A percentile compares a stretch with the other conserved stretches of the same genome.
Evolutionary conservation across 805 yeast species (phyloP).

Genomic region (Zygotorulaspora sp.): DNA sequence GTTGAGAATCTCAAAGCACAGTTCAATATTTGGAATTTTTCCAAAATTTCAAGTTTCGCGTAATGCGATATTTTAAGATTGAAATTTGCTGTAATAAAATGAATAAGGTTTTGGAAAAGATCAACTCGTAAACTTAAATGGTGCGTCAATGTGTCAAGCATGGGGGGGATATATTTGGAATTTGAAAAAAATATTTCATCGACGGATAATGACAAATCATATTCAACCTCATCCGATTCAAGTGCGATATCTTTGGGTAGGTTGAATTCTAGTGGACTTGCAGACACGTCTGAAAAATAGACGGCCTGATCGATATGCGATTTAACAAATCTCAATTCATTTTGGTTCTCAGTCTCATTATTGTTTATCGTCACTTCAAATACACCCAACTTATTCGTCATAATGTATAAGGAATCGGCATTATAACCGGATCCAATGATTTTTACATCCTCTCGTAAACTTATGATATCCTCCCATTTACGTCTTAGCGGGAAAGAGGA

Average conservation of each 20-base stretch:
- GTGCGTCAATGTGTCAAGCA: constrained; percentile 46
- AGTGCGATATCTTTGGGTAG: constrained; percentile 44
- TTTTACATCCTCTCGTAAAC: constrained; percentile 48
- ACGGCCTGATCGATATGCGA: constrained; percentile 83
- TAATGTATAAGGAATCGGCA: constrained; percentile 41
- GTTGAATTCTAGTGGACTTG: constrained; percentile 48
- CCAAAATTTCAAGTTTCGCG: constrained; percentile 39
- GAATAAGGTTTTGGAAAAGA: constrained; percentile 43
- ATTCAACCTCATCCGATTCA: constrained; percentile 43
- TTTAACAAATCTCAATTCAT: constrained; percentile 43
- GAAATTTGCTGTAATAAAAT: constrained; percentile 46
- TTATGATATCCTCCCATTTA: constrained; percentile 79
- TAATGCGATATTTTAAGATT: constrained; percentile 33
- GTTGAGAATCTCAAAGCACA: constrained; percentile 47
- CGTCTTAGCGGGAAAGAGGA: constrained; percentile 35
- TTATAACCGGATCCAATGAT: constrained; percentile 61
- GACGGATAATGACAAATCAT: constrained; percentile 48
- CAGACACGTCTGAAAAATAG: constrained; percentile 46
- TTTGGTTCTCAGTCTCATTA: constrained; percentile 21
- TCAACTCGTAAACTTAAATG: constrained; percentile 49
- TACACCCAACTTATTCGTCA: constrained; percentile 58
- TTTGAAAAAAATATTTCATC: constrained; percentile 54
- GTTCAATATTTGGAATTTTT: constrained; percentile 41
- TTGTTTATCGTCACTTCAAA: constrained; percentile 50
- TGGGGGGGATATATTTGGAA: constrained; percentile 53